phyloP scores from a whole-genome alignment of 1,284 basidiomycete species.

The Ustilago shanxiensis region DNA sequence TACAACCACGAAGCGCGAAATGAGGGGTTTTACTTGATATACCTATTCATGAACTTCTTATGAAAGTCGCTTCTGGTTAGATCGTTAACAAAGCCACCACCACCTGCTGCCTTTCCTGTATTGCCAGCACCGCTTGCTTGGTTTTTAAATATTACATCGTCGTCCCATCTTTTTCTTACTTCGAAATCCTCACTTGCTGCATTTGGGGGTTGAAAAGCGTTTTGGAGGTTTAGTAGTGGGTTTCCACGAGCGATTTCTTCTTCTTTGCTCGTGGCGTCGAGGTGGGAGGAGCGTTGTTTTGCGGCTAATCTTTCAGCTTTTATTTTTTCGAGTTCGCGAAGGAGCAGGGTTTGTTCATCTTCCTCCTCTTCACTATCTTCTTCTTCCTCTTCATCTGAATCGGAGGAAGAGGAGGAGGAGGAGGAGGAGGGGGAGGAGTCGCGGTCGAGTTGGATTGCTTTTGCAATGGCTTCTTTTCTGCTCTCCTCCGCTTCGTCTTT shows the following conservation, averaged over 20 bases:
- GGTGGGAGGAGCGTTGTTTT: constrained; percentile 9
- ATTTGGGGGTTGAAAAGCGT: constrained; percentile 29
- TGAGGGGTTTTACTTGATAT: constrained; percentile 54
- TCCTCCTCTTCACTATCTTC: constrained; percentile 1
- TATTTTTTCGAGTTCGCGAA: constrained; percentile 13
- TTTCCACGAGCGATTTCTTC: constrained; percentile 66
- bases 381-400: constrained; percentile 11
- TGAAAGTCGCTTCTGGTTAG: constrained; percentile 67
- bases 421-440: constrained; percentile 13
- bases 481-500: neutral
- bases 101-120: neutral
- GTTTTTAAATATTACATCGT: constrained; percentile 70
- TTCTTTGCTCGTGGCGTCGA: constrained; percentile 37
- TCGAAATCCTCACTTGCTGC: constrained; percentile 26
- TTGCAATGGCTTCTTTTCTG: constrained; percentile 3
- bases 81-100: constrained; percentile 70
- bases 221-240: constrained; percentile 65
- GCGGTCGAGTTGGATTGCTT: neutral
- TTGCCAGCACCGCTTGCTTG: constrained; percentile 42
- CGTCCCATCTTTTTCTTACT: constrained; percentile 66
- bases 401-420: neutral
- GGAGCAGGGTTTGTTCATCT: constrained; percentile 1
- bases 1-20: neutral
- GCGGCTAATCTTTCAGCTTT: neutral
- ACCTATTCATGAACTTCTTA: constrained; percentile 65